Conservation (phyloP, 169 alveolate species). For the Plasmodium fragile region DNA sequence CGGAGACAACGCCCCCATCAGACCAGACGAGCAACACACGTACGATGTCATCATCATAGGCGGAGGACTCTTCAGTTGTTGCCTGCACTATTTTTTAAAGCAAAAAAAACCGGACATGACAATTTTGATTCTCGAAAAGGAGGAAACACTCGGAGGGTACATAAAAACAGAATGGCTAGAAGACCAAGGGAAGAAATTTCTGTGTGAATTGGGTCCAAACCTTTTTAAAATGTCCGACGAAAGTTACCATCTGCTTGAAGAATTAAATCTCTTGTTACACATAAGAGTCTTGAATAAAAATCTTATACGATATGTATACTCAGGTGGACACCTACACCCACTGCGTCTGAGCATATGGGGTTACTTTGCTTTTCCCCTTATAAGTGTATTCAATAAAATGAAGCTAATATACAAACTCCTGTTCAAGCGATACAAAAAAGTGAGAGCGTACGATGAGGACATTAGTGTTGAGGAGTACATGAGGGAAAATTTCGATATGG, state of each 20-base stretch:
- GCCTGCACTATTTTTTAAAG: constrained; percentile 32
- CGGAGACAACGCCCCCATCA: not conserved
- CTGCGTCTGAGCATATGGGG: constrained; percentile 9
- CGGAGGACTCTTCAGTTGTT: constrained; percentile 47
- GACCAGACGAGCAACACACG: not conserved
- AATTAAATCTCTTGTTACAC: not conserved
- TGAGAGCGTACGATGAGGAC: constrained; percentile 20
- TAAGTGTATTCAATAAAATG: constrained; percentile 22
- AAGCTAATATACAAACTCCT: constrained; percentile 31
- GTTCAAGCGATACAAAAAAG: constrained; percentile 9
- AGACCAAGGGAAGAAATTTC: not conserved
- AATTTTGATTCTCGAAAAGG: constrained; percentile 43
- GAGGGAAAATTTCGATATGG: constrained; percentile 36
- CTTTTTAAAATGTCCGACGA: constrained; percentile 33
- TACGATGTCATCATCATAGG: constrained; percentile 50
- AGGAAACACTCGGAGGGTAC: constrained; percentile 31
- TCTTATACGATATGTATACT: constrained; percentile 11
- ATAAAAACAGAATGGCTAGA: constrained; percentile 18
- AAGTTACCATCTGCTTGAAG: constrained; percentile 22
- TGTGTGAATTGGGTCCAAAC: constrained; percentile 51
- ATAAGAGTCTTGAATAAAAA: constrained; percentile 3
- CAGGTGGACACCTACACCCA: constrained; percentile 9
- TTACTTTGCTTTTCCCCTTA: constrained; percentile 39
- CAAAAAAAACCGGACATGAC: not conserved
- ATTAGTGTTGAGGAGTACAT: constrained; percentile 28